These are phyloP conservation scores for Suillus discolor DNA, from an alignment of 768 basidiomycete species.

Conservation along the genomic window DNA sequence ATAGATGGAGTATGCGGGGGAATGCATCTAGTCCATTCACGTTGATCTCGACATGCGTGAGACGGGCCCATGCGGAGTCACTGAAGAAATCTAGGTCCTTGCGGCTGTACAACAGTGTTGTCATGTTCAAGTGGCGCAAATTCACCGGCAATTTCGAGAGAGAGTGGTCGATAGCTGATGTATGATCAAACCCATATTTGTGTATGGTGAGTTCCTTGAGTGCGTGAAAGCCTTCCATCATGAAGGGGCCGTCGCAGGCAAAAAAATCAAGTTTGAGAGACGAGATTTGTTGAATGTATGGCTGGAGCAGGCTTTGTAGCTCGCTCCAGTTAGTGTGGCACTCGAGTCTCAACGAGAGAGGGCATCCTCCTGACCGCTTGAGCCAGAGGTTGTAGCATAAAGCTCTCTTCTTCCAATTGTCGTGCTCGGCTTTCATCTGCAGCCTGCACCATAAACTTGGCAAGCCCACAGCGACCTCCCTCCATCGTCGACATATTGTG, in stretches of 20 bases:
- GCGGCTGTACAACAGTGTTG: not conserved
- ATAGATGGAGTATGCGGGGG: not conserved
- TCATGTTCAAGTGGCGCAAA: not conserved
- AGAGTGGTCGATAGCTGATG: not conserved
- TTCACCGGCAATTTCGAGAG: slow-evolving; percentile 10
- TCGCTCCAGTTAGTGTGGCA: not conserved
- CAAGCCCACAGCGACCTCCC: slow-evolving; percentile 37
- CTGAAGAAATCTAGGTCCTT: too few relatives aligned
- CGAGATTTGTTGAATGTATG: slow-evolving; percentile 17
- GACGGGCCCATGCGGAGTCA: not conserved
- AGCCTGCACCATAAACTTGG: slow-evolving; percentile 53
- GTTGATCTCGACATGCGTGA: slow-evolving; percentile 18
- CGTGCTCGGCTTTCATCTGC: slow-evolving; percentile 12
- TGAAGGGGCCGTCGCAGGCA: not conserved
- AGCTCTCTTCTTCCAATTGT: slow-evolving; percentile 10
- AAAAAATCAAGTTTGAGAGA: not conserved
- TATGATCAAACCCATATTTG: not conserved
- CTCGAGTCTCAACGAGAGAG: not conserved
- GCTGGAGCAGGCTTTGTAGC: slow-evolving; percentile 14
- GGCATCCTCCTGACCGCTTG: not conserved
- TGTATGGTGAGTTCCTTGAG: slow-evolving; percentile 23
- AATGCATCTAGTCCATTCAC: not conserved
- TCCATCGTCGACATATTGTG: slow-evolving; percentile 47
- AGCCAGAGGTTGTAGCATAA: not conserved
- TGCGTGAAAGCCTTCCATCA: not conserved